Evolutionary conservation across 768 basidiomycete genomes (phyloP), one percentile per base, ranked within the genome.

Genomic region (Lactifluus pinguis): DNA sequence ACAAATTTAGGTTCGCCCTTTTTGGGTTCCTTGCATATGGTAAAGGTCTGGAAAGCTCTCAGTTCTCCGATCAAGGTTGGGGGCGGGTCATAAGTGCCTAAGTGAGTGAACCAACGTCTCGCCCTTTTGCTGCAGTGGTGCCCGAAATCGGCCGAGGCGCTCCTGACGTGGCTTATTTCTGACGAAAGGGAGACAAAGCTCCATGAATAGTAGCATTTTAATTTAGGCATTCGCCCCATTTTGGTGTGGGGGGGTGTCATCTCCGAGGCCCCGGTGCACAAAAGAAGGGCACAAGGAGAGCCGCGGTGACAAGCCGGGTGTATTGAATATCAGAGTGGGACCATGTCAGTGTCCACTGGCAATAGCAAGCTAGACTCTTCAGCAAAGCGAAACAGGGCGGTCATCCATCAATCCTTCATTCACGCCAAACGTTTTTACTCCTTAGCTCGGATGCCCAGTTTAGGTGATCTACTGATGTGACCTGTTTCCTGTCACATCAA

Each of bases 61-160:
- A 57, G 56, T 42, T 14, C 32, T 53, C 41, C 25, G 61, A 62
- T 62, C 61, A 55, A 45, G 44, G 55, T 53, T 57, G 47, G 39
- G 61, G 32, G 50, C 47, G 52, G 30, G 15, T 14, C 17, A 48
- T 36, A 21, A 34, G 45, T 39, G 21, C 41, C 55, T 32, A 38
- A 25, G 55, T 1, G 42, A 29, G n/a, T 8, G 45, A 38, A 21
- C n/a, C 32, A 13, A n/a, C 41, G 19, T 21, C 19, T 25, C 32
- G 45, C 56, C 45, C 52, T 55, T 29, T 21, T 32, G 15, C 49
- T 52, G 44, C 19, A 58, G n/a, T 30, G 19, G 55, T 49, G 2
- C 25, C 52, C 56, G 57, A 58, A 58, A 62, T 34, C 17, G 61
- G 61, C 61, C 52, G 47, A 51, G 52, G 52, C 47, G 61, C 57